Percentiles rank a stretch among this genome's conserved stretches.
Conservation (phyloP, 2,329 filamentous ascomycete species). For the Teratosphaeriaceae sp. region DNA sequence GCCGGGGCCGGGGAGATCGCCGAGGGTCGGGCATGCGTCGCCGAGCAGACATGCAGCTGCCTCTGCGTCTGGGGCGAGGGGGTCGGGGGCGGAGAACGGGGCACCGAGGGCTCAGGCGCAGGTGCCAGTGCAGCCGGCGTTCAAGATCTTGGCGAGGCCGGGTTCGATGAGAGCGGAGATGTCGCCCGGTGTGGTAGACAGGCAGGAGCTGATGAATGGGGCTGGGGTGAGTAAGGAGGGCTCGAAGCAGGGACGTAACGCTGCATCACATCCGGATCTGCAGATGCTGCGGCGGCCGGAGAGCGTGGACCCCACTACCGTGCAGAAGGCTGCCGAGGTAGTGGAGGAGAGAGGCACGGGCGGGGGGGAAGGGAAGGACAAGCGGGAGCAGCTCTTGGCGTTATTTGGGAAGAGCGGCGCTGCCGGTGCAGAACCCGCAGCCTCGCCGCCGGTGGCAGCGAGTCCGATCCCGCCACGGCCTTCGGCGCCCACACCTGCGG, state of each 20-base stretch:
- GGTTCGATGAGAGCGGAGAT: constrained; percentile 14
- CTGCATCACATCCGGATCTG: constrained; percentile 16
- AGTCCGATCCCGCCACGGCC: not conserved
- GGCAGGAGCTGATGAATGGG: not conserved
- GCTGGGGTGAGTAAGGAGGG: constrained; percentile 20
- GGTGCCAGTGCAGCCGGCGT: constrained; percentile 10
- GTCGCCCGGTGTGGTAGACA: constrained; percentile 6
- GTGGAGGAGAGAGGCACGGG: constrained; percentile 6
- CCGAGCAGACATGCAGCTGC: not conserved
- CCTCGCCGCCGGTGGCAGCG: not conserved
- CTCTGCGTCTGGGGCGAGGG: not conserved
- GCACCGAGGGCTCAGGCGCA: too few species aligned
- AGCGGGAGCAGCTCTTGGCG: constrained; percentile 24
- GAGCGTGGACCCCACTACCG: constrained; percentile 11
- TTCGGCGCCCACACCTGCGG: not conserved
- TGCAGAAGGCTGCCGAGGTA: constrained; percentile 8
- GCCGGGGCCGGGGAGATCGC: constrained; percentile 8
- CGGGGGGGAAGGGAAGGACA: constrained; percentile 12
- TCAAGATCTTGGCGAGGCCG: constrained; percentile 25
- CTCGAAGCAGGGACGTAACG: constrained; percentile 9
- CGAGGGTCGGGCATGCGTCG: constrained; percentile 6
- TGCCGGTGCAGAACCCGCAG: not conserved
- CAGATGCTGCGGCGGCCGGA: constrained; percentile 25
- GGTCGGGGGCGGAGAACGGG: constrained; percentile 9
- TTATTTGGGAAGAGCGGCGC: constrained; percentile 18